A percentile compares a stretch with the other conserved stretches of the same genome.
phyloP scores from a whole-genome alignment of 805 yeast species.

The Lipomyces orientalis region DNA sequence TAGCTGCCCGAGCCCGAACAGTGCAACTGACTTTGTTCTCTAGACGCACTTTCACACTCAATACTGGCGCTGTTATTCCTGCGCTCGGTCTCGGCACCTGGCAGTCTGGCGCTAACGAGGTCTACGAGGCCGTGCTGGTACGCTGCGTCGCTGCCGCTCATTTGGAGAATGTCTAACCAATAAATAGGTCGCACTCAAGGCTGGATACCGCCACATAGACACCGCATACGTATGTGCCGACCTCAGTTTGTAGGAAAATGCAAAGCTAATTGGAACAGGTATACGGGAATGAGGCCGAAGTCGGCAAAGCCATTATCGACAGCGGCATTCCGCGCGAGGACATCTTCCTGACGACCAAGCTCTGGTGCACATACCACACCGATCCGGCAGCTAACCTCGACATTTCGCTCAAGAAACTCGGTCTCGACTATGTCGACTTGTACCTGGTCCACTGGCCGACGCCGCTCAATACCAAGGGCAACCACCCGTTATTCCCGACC shows the following conservation, averaged over 20 bases:
- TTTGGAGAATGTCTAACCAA: slow-evolving; percentile 4
- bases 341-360: slow-evolving; percentile 53
- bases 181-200: slow-evolving; percentile 50
- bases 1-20: neutral
- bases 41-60: slow-evolving; percentile 49
- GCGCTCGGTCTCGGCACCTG: slow-evolving; percentile 78
- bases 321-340: slow-evolving; percentile 59
- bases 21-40: neutral
- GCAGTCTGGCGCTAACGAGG: slow-evolving; percentile 62
- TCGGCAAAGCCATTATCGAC: slow-evolving; percentile 53
- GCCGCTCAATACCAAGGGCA: slow-evolving; percentile 51
- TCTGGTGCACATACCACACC: slow-evolving; percentile 47
- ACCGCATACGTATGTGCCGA: slow-evolving; percentile 56
- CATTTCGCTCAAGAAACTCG: slow-evolving; percentile 64
- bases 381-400: slow-evolving; percentile 60
- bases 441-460: slow-evolving; percentile 86
- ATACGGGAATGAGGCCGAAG: slow-evolving; percentile 70
- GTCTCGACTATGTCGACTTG: slow-evolving; percentile 77
- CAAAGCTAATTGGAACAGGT: slow-evolving; percentile 10
- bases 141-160: neutral
- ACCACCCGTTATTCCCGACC: slow-evolving; percentile 50
- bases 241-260: neutral
- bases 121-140: slow-evolving; percentile 56
- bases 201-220: slow-evolving; percentile 80
- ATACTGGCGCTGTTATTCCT: slow-evolving; percentile 70